A percentile compares a stretch with the other conserved stretches of the same genome.
Evolutionary conservation across 2,329 filamentous ascomycete genomes (phyloP).

Genomic region (Colletotrichum chrysophilum): DNA sequence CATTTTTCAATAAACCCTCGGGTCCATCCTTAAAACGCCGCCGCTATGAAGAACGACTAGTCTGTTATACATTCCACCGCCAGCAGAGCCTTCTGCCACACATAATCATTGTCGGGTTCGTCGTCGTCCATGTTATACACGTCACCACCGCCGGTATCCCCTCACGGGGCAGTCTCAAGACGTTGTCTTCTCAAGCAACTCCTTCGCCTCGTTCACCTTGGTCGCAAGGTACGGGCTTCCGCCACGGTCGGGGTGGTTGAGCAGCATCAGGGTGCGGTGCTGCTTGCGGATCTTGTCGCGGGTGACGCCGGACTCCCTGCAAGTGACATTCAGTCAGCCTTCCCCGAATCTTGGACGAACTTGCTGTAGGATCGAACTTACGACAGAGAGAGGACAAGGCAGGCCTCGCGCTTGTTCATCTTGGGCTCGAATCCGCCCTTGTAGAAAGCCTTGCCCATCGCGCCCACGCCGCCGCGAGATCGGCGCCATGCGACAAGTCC

Average conservation of each 20-base stretch:
- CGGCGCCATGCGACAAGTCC: constrained; percentile 88
- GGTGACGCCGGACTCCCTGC: constrained; percentile 82
- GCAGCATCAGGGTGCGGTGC: constrained; percentile 92
- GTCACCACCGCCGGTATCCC: neutral
- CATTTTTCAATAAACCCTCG: neutral
- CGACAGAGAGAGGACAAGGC: constrained; percentile 89
- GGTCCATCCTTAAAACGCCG: constrained; percentile 37
- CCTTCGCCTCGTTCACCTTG: constrained; percentile 98
- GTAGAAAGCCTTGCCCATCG: constrained; percentile 91
- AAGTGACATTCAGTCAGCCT: neutral
- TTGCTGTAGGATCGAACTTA: constrained; percentile 44
- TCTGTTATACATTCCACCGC: constrained; percentile 37
- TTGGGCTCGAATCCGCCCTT: constrained; percentile 97
- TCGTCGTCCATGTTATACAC: constrained; percentile 1
- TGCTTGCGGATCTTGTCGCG: constrained; percentile 96
- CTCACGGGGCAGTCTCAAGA: constrained; percentile 20
- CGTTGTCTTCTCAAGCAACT: constrained; percentile 82
- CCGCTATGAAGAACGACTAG: constrained; percentile 45
- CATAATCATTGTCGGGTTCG: neutral
- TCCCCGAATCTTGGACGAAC: neutral
- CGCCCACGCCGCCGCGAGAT: constrained; percentile 77
- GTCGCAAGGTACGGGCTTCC: constrained; percentile 96
- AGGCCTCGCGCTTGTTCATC: constrained; percentile 92
- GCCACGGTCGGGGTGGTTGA: constrained; percentile 97
- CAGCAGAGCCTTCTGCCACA: neutral